Base-by-base conservation (phyloP, 139 green algal genomes). In the Ettlia oleoabundans region DNA sequence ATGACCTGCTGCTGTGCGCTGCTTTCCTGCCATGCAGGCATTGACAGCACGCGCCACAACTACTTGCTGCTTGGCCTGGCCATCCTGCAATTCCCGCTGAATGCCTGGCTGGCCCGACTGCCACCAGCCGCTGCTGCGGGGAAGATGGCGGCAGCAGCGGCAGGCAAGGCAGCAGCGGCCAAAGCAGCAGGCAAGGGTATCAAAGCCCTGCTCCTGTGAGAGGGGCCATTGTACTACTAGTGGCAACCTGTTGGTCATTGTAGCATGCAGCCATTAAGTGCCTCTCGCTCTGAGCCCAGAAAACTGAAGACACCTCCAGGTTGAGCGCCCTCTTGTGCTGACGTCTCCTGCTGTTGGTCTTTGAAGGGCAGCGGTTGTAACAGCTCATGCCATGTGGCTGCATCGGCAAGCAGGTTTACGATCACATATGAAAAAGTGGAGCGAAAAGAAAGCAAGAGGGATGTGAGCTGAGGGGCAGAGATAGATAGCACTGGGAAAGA, bases 31-130 rank as follows among this genome's bases (percentile, higher is more conserved):
- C 26, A 9, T 84, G 75, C 88, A 94, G 94, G 88, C 61, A 81
- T 87, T 15, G 88, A 96, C 76, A 80, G 89, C n/a, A 92, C 80
- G 40, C 65, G 85, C 13, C 89, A 94, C 82, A 97, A 97, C 85
- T 98, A 98, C 81, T 77, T 98, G 78, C 84, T 98, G 69, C 87
- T 98, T 26, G 89, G 82, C 1, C 79, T 98, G 38, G 94, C 90
- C 13, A 47, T 90, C 21, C 91, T 96, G 30, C 95, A 98, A 85
- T 96, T 97, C 66, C 94, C 94, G 0, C 94, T 94, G 64, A 78
- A 90, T 1, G 89, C 92, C 30, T 96, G 87, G 86, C 81, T 95
- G 43, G 78, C 66, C 3, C 71, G 80, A 1, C 58, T 89, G 40
- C 83, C 82, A 19, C 53, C 71, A 1, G 32, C 5, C 21, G 64